phyloP scores from a whole-genome alignment of 306 rosid species.

The Rosa lucieae region DNA sequence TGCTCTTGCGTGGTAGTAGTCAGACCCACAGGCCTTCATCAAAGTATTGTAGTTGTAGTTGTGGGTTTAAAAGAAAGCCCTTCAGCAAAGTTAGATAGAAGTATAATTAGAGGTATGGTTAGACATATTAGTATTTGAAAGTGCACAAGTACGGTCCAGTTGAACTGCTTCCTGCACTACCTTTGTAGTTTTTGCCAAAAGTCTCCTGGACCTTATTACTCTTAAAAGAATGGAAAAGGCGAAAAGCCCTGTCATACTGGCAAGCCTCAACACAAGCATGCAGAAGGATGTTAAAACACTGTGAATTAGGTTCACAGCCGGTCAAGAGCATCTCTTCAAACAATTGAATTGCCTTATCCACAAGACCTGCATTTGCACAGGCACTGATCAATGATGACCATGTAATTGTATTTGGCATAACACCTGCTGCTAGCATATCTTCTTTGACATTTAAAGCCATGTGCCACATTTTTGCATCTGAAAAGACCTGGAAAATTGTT shows the following conservation, averaged over 20 bases:
- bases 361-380: conserved; percentile 91
- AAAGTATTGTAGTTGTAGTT: conserved; percentile 76
- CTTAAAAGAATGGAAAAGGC: conserved; percentile 77
- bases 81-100: conserved; percentile 47
- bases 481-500: conserved; percentile 68
- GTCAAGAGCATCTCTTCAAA: conserved; percentile 90
- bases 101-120: conserved; percentile 41
- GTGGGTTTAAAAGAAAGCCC: conserved; percentile 76
- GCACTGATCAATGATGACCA: conserved; percentile 96
- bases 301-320: conserved; percentile 86
- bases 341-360: conserved; percentile 73
- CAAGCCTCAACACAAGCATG: conserved; percentile 94
- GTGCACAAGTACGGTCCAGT: conserved; percentile 23
- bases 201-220: conserved; percentile 44
- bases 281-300: conserved; percentile 84
- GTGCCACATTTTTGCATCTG: conserved; percentile 84
- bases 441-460: conserved; percentile 80
- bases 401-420: conserved; percentile 69
- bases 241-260: conserved; percentile 94
- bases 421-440: conserved; percentile 87
- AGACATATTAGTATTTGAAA: conserved; percentile 24
- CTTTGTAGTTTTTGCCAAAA: conserved; percentile 32
- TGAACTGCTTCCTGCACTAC: conserved; percentile 22
- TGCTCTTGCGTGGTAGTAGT: conserved; percentile 78
- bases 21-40: conserved; percentile 94